phyloP scores from a whole-genome alignment of 805 yeast genomes.

The Komagataella mondaviorum region DNA sequence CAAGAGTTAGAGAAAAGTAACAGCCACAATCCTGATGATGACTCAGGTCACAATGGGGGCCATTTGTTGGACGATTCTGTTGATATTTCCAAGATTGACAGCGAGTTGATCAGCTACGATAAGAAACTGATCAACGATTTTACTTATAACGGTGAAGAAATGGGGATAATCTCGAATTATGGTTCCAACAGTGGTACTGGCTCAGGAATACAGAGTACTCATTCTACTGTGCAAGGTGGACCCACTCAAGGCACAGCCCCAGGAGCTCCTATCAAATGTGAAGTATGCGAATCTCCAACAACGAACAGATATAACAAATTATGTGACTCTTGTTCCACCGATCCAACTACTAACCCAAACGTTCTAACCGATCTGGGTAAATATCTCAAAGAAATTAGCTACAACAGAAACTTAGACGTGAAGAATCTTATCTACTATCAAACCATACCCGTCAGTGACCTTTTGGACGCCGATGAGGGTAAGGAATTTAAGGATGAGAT shows the following conservation, averaged over 20 bases:
- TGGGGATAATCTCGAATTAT: neutral
- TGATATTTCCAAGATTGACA: neutral
- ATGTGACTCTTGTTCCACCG: neutral
- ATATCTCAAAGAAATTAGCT: neutral
- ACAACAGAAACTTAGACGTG: neutral
- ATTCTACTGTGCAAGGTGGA: neutral
- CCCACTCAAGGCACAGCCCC: neutral
- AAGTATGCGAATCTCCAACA: neutral
- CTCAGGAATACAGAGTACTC: neutral
- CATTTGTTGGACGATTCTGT: neutral
- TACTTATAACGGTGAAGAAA: neutral
- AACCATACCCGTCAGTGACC: neutral
- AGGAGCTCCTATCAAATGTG: neutral
- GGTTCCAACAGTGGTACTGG: neutral
- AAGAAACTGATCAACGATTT: neutral
- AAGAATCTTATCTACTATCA: neutral
- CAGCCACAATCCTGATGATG: neutral
- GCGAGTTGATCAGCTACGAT: conserved; percentile 1
- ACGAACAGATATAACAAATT: neutral
- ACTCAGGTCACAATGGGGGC: neutral
- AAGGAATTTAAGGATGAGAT: conserved; percentile 2
- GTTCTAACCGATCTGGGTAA: neutral
- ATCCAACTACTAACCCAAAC: neutral
- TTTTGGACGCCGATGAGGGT: neutral
- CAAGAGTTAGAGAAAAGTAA: neutral